phyloP scores from a whole-genome alignment of 1,284 basidiomycete genomes.

The Ceratobasidium sp. region DNA sequence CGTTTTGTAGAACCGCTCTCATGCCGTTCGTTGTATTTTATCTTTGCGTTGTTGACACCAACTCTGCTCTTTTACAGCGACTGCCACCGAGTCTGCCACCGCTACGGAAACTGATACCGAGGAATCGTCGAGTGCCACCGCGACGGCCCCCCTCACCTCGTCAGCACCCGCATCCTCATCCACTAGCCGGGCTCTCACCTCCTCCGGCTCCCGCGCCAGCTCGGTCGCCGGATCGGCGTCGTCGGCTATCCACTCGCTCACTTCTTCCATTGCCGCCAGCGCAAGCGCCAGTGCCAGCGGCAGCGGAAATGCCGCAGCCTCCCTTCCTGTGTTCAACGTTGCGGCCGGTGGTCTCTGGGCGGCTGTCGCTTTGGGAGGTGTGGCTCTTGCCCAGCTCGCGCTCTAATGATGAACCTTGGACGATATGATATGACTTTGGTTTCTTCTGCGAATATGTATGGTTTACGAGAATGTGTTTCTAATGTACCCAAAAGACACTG shows the following conservation, averaged over 20 bases:
- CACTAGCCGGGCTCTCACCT: background rate
- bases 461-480: no score
- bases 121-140: background rate
- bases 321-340: slow-evolving; percentile 6
- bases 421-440: no score
- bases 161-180: background rate
- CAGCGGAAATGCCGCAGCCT: background rate
- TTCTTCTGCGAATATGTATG: no score
- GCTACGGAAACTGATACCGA: background rate
- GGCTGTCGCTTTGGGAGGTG: slow-evolving; percentile 24
- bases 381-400: slow-evolving; percentile 7
- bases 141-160: slow-evolving; percentile 1
- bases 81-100: background rate
- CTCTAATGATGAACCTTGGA: slow-evolving; percentile 4
- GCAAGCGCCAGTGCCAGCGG: background rate
- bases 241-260: background rate
- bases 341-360: slow-evolving; percentile 31
- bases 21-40: slow-evolving; percentile 1
- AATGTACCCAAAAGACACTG: no score
- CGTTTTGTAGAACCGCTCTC: slow-evolving; percentile 18
- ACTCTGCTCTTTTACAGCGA: background rate
- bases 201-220: background rate
- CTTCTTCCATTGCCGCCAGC: background rate
- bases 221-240: background rate
- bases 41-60: background rate